Base-by-base conservation (phyloP, 768 basidiomycete species). In the Auriscalpium microsporum region DNA sequence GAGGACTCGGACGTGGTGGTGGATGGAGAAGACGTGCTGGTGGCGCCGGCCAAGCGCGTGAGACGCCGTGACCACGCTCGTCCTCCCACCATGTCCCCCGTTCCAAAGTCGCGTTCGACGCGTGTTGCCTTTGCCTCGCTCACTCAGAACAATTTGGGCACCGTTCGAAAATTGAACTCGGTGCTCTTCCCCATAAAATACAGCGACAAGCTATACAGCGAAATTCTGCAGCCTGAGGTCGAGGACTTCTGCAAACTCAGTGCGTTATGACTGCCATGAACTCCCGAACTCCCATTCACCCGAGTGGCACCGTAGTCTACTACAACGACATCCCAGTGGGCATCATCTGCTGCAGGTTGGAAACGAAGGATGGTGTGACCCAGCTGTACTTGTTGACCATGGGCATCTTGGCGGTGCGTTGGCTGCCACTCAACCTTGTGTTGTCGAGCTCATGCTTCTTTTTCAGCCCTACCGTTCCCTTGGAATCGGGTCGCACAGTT, bases 311-410 rank as follows among this genome's bases (percentile, higher is more conserved):
- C 48, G 46, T 62, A 93, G 93, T 94, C 48, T 94, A 93, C 72
- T 94, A 87, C 72, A 94, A 93, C 73, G 92, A 95, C 72, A 76
- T 95, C 55, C 90, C 93, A 47, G 85, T 94, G 59, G 92, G 93
- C 56, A 90, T 84, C 5, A 80, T 94, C 64, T 92, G 89, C 69
- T 91, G 88, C 72, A 81, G 90, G 56, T 69, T 93, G 57, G 92
- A 95, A 70, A 78, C 74, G 52, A 80, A 82, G 64, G 77, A 80
- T 63, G 78, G 73, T 46, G 70, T 75, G 62, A 73, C 71, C 45
- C 74, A 76, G 48, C 71, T 90, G 56, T 94, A 94, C 72, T 77
- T 94, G 66, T 90, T 93, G 86, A 94, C 93, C 50, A 86, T 94
- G 84, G 93, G 91, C 45, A 73, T 94, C 59, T 82, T 94, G 54